Conservation (phyloP, 768 basidiomycete species). For the Tephrocybe sp. region DNA sequence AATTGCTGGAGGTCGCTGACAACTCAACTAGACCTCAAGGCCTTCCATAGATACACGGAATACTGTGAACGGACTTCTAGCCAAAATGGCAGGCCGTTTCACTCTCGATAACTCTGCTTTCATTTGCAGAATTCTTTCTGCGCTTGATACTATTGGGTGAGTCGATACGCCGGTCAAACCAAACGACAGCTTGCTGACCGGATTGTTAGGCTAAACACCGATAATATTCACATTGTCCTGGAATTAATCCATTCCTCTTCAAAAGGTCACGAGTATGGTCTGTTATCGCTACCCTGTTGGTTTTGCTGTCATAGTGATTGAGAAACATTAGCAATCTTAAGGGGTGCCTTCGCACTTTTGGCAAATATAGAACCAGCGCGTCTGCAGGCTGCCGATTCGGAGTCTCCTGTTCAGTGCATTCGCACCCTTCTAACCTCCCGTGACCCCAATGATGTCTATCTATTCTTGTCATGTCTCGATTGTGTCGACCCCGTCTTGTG, state of each 20-base stretch:
- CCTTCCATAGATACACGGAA: not conserved
- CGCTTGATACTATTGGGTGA: slow-evolving; percentile 30
- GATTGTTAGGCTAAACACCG: slow-evolving; percentile 19
- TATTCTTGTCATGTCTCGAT: slow-evolving; percentile 66
- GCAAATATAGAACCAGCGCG: slow-evolving; percentile 27
- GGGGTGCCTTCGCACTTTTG: slow-evolving; percentile 38
- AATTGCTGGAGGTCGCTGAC: not conserved
- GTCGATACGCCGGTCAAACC: slow-evolving; percentile 11
- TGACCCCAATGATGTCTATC: slow-evolving; percentile 60
- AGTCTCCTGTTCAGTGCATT: slow-evolving; percentile 45
- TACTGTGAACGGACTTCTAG: slow-evolving; percentile 13
- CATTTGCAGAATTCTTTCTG: slow-evolving; percentile 23
- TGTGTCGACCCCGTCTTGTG: slow-evolving; percentile 59
- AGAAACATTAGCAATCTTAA: slow-evolving; percentile 28
- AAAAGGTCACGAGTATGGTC: slow-evolving; percentile 22
- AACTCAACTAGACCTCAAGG: not conserved
- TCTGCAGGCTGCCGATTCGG: slow-evolving; percentile 22
- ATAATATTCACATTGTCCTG: slow-evolving; percentile 23
- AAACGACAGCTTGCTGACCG: not conserved
- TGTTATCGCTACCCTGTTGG: not conserved
- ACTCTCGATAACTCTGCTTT: slow-evolving; percentile 13
- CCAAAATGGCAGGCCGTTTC: not conserved
- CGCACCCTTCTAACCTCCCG: slow-evolving; percentile 58
- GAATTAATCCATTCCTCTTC: slow-evolving; percentile 27
- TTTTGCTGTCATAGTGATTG: not conserved